A percentile compares a stretch with the other conserved stretches of the same genome.
Conservation (phyloP, 768 basidiomycete species). For the Candolleomyces aberdarensis region DNA sequence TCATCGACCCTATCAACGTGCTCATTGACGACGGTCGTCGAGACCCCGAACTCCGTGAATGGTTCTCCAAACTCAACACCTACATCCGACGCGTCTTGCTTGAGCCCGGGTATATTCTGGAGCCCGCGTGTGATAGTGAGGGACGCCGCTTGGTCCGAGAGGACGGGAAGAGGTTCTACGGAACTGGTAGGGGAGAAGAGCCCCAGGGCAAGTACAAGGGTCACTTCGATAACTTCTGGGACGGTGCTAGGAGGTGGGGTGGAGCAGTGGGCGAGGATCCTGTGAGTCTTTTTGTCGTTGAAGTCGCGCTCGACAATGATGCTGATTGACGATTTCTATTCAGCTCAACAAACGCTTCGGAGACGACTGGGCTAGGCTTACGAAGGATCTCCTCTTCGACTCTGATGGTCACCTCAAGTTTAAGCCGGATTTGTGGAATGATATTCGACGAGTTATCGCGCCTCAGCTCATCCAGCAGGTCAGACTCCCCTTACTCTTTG, state of each 20-base stretch:
- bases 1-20: constrained; percentile 67
- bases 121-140: constrained; percentile 66
- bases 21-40: constrained; percentile 72
- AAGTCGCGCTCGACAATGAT: not conserved
- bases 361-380: constrained; percentile 77
- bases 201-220: constrained; percentile 63
- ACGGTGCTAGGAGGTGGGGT: constrained; percentile 75
- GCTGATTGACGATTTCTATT: too few species aligned
- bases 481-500: constrained; percentile 10
- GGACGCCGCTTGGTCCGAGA: constrained; percentile 20
- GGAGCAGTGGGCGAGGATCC: constrained; percentile 82
- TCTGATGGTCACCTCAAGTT: constrained; percentile 81
- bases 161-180: constrained; percentile 46
- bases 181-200: constrained; percentile 65
- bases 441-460: constrained; percentile 79
- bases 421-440: constrained; percentile 87
- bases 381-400: constrained; percentile 80
- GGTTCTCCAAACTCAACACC: constrained; percentile 62
- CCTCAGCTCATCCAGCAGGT: constrained; percentile 78
- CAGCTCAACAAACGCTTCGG: constrained; percentile 72
- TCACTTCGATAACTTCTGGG: constrained; percentile 81
- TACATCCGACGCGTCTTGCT: constrained; percentile 75
- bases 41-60: constrained; percentile 71
- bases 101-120: constrained; percentile 84
- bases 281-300: constrained; percentile 22